These are phyloP conservation scores for Eucalyptus urophylla DNA, from an alignment of 345 rosid genomes.

Conservation along the genomic window DNA sequence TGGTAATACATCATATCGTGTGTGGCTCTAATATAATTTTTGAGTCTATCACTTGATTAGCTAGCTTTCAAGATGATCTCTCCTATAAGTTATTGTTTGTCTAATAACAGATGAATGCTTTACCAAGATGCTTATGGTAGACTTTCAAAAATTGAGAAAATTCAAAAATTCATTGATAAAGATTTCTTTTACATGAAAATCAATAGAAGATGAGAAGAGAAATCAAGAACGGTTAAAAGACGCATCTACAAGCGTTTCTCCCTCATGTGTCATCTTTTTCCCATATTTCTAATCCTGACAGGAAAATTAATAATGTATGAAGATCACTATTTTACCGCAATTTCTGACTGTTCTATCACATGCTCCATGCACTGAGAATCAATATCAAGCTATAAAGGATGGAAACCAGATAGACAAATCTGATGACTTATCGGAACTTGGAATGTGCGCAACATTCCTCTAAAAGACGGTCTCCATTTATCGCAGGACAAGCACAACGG, in stretches of 20 bases:
- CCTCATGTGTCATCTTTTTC: not conserved
- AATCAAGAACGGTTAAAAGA: not conserved
- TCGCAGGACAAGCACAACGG: not conserved
- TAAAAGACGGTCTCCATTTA: not conserved
- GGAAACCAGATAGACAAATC: not conserved
- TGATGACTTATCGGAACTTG: not conserved
- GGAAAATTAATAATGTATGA: not conserved
- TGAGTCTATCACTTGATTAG: not conserved
- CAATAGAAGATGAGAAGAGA: not conserved
- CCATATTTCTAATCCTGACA: not conserved
- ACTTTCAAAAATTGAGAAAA: no score
- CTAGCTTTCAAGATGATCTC: not conserved
- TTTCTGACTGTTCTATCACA: not conserved
- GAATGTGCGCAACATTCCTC: not conserved
- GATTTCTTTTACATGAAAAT: not conserved
- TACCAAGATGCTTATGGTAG: no score
- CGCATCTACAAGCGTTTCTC: not conserved
- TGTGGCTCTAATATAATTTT: not conserved
- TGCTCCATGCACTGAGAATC: not conserved
- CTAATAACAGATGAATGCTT: no score
- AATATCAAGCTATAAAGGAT: not conserved
- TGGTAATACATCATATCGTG: not conserved
- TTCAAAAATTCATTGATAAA: no score
- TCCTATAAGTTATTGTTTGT: not conserved
- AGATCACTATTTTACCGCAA: not conserved